Evolutionary conservation across 2,329 filamentous ascomycete species (phyloP), one percentile per base, ranked within the genome.

Genomic region (Phyllosticta capitalensis): DNA sequence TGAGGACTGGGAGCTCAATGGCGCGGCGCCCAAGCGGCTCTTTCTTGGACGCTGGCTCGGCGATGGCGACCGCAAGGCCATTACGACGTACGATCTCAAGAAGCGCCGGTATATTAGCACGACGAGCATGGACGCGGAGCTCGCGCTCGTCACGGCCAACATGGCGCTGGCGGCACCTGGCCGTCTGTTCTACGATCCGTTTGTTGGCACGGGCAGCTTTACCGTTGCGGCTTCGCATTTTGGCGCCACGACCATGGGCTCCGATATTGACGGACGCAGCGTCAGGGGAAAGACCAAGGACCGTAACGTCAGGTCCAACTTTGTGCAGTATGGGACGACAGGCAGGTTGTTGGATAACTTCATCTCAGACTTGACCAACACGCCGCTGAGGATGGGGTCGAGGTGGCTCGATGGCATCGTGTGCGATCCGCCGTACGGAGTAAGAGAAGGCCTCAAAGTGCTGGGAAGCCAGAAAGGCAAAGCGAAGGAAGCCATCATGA

Each of bases 121-220:
- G 0, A 99, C 94, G 0, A 94, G 89, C 52, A 97, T 99, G 94
- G 94, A 99, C 70, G 89, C 92, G 0, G 94, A 97, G 72, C 80
- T 99, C 51, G 89, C 91, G 12, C 81, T 99, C 0, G 78, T 99
- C 21, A 96, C 92, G 0, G 94, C 92, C 1, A 99, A 97, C 68
- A 85, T 99, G 65, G 89, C 90, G 0, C 83, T 89, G 14, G 91
- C 91, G 0, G 86, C 78, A 0, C 88, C 91, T 0, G 92, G 90
- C 0, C 95, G 89, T 69, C 71, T 97, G 1, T 89, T 95, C 67
- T 96, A 92, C 68, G 94, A 99, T 66, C 94, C 94, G 0, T 99
- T 99, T 69, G 91, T 94, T 61, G 94, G 94, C 4, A 97, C 94
- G 0, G 94, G 92, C 5, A 92, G 90, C 58, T 97, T 99, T 68